These are phyloP conservation scores for Aspergillus homomorphus DNA, from an alignment of 495 filamentous ascomycete genomes.

Conservation along the genomic window DNA sequence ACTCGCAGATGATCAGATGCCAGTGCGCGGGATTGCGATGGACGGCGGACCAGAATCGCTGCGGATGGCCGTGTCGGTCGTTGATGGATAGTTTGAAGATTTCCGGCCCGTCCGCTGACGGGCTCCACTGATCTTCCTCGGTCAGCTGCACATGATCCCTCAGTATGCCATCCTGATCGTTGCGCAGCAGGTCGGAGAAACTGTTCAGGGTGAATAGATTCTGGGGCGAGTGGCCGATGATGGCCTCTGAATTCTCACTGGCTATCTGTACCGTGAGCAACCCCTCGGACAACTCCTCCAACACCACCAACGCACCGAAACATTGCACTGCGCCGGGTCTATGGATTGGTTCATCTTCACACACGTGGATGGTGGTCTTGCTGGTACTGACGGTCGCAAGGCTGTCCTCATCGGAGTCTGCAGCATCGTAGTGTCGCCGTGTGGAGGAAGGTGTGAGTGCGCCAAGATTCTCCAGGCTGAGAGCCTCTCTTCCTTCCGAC, in stretches of 20 bases:
- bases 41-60: conserved; percentile 86
- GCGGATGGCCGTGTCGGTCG: conserved; percentile 44
- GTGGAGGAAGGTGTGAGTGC: conserved; percentile 29
- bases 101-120: conserved; percentile 72
- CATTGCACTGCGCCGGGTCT: conserved; percentile 86
- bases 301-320: conserved; percentile 75
- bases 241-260: conserved; percentile 77
- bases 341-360: conserved; percentile 93
- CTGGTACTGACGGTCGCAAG: conserved; percentile 78
- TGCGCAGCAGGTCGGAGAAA: conserved; percentile 76
- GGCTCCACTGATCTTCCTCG: conserved; percentile 68
- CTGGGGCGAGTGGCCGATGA: conserved; percentile 77
- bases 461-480: background rate
- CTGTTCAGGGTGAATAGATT: conserved; percentile 70
- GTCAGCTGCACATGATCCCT: conserved; percentile 88
- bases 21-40: conserved; percentile 65
- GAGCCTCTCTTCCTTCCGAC: background rate
- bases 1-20: conserved; percentile 82
- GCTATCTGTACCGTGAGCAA: conserved; percentile 69
- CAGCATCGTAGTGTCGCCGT: conserved; percentile 28
- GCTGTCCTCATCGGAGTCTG: conserved; percentile 65
- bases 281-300: conserved; percentile 69
- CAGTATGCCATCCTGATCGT: conserved; percentile 79
- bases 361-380: conserved; percentile 65
- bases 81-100: conserved; percentile 77